Percentiles rank a stretch among this genome's conserved stretches.
phyloP scores from a whole-genome alignment of 2,329 filamentous ascomycete species.

The Berkeleyomyces rouxiae region DNA sequence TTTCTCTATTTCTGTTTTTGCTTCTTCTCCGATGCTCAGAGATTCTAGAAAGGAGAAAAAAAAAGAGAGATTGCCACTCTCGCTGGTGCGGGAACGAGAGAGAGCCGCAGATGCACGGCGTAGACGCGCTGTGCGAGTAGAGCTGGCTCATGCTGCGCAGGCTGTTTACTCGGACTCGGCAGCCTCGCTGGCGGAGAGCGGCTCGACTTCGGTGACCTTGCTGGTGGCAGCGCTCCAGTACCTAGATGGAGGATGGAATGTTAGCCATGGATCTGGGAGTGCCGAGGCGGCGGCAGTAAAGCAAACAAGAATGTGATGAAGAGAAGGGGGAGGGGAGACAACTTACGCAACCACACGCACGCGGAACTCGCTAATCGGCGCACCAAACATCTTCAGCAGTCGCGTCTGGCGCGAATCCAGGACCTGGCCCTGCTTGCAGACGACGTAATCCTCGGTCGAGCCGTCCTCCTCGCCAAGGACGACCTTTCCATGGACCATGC shows the following conservation, averaged over 20 bases:
- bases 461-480: conserved; percentile 46
- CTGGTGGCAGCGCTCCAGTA: conserved; percentile 46
- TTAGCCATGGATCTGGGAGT: background rate
- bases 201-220: conserved; percentile 39
- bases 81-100: background rate
- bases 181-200: conserved; percentile 9
- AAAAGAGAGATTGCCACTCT: background rate
- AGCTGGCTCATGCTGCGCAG: background rate
- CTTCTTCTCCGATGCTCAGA: background rate
- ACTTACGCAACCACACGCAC: conserved; percentile 60
- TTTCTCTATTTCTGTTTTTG: background rate
- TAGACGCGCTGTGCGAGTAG: background rate
- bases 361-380: conserved; percentile 80
- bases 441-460: conserved; percentile 42
- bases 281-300: too few relatives aligned
- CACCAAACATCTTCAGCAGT: conserved; percentile 81
- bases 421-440: conserved; percentile 72
- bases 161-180: conserved; percentile 7
- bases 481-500: conserved; percentile 76
- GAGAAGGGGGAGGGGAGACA: background rate
- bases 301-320: background rate
- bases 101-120: background rate
- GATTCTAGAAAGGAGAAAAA: background rate
- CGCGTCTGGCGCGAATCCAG: conserved; percentile 86
- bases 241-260: conserved; percentile 20